phyloP scores from a whole-genome alignment of 352 stramenopile genomes.

The Phytophthora litchii region DNA sequence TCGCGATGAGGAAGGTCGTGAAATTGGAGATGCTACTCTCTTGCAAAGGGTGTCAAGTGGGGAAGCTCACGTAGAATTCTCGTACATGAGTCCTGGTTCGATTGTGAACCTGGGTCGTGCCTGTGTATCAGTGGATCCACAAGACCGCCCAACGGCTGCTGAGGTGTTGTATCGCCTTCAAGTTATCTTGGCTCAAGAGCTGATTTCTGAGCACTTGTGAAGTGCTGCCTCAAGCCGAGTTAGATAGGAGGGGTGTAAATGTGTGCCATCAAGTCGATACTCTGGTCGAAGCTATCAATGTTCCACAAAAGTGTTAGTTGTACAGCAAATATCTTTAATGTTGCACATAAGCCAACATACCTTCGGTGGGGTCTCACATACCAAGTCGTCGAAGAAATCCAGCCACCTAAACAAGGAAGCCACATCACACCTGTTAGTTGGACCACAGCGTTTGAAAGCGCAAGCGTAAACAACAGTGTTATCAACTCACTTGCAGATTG shows the following conservation, averaged over 20 bases:
- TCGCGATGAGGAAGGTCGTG: slow-evolving; percentile 1
- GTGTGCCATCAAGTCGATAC: slow-evolving; percentile 83
- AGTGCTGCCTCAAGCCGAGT: slow-evolving; percentile 47
- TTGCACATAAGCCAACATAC: slow-evolving; percentile 24
- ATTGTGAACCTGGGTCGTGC: slow-evolving; percentile 14
- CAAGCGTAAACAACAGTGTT: slow-evolving; percentile 5
- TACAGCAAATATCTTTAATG: neutral
- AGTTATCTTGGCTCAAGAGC: slow-evolving; percentile 8
- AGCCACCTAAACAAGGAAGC: slow-evolving; percentile 66
- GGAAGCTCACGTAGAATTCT: slow-evolving; percentile 10
- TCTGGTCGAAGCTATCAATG: slow-evolving; percentile 49
- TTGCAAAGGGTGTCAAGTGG: slow-evolving; percentile 7
- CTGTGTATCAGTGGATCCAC: slow-evolving; percentile 35
- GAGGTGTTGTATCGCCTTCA: slow-evolving; percentile 32
- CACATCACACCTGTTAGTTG: slow-evolving; percentile 5
- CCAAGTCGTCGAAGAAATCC: slow-evolving; percentile 88
- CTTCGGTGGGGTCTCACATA: slow-evolving; percentile 52
- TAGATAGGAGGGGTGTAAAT: slow-evolving; percentile 84
- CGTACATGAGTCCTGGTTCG: neutral
- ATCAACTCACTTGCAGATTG: slow-evolving; percentile 46
- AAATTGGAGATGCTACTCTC: slow-evolving; percentile 15
- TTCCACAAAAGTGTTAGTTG: neutral
- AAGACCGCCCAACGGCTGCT: slow-evolving; percentile 22
- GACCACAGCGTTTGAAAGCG: too few species aligned
- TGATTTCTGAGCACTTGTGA: slow-evolving; percentile 6